Evolutionary conservation across 139 green algal genomes (phyloP), one percentile per base, ranked within the genome.

Genomic region (Zygnema circumcarinatum): DNA sequence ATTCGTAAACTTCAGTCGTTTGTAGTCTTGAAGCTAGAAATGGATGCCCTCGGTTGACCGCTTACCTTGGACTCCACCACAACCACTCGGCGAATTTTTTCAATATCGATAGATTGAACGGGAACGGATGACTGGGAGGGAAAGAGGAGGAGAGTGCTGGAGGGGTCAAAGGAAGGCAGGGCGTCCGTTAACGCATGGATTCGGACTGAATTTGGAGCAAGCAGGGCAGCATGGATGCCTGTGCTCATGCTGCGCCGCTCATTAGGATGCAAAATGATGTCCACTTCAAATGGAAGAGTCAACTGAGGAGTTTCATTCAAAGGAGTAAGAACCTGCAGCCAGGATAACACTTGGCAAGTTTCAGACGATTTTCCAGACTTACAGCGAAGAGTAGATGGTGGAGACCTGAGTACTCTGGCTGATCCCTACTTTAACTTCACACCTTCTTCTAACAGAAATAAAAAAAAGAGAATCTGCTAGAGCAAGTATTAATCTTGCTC

Each of bases 191-290:
- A 38, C 2, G 29, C 32, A 38, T 84, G 38, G 36, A 88, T 38
- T 2, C 35, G 25, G 38, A 88, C 82, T 31, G 31, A 38, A 2
- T 53, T 22, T 29, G 82, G 82, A 22, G 82, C 82, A 22, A 88
- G 40, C 1, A 88, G 38, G 20, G 82, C 82, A 1, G 73, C 82
- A 41, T 88, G 82, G 47, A 88, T 78, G 25, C 72, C 82, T 39
- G 82, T 88, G 67, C 82, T 84, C 56, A 85, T 85, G 82, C 82
- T 88, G 39, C 36, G 35, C 0, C 82, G 62, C 82, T 88, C 82
- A 22, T 86, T 67, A 41, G 42, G 72, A 32, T 88, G 82, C 22
- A 85, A 31, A 36, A 88, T n/a, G 1, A 88, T 86, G 67, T 88
- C 47, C 38, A 73, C 38, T 39, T 40, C 22, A 29, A 85, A 85